phyloP scores from a whole-genome alignment of 768 basidiomycete genomes.

The Kwoniella europaea region DNA sequence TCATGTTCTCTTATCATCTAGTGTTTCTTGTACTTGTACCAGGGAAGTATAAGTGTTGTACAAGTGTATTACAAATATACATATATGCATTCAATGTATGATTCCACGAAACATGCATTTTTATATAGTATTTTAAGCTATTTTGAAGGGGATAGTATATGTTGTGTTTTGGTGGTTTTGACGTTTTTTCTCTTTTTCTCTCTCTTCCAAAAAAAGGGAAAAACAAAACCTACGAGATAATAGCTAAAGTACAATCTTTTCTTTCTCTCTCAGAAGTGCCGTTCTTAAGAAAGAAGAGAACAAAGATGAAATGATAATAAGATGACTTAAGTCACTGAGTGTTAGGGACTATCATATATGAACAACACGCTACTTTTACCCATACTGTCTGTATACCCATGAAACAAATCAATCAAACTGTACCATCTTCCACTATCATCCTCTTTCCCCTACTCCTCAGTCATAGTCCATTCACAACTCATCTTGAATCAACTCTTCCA shows the following conservation, averaged over 20 bases:
- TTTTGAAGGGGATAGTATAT: neutral
- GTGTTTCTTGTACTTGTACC: neutral
- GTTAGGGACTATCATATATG: neutral
- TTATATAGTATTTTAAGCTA: neutral
- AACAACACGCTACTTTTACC: neutral
- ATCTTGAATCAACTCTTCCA: conserved; percentile 32
- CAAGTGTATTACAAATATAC: no score
- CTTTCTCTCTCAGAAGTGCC: neutral
- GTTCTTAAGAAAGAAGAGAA: no score
- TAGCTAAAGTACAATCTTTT: neutral
- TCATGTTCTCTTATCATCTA: neutral
- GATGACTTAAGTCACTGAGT: no score
- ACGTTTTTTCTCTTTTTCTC: neutral
- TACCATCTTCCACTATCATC: neutral
- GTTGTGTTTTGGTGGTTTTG: conserved; percentile 1
- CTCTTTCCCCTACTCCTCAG: neutral
- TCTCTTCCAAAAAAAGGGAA: neutral
- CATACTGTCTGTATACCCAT: neutral
- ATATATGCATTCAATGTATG: neutral
- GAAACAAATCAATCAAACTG: neutral
- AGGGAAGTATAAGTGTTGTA: no score
- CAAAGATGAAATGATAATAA: no score
- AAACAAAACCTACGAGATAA: neutral
- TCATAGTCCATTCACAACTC: no score
- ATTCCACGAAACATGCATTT: conserved; percentile 8